Percentiles rank a stretch among this genome's conserved stretches.
phyloP scores from a whole-genome alignment of 2,329 filamentous ascomycete species.

The Aspergillus nomiae region DNA sequence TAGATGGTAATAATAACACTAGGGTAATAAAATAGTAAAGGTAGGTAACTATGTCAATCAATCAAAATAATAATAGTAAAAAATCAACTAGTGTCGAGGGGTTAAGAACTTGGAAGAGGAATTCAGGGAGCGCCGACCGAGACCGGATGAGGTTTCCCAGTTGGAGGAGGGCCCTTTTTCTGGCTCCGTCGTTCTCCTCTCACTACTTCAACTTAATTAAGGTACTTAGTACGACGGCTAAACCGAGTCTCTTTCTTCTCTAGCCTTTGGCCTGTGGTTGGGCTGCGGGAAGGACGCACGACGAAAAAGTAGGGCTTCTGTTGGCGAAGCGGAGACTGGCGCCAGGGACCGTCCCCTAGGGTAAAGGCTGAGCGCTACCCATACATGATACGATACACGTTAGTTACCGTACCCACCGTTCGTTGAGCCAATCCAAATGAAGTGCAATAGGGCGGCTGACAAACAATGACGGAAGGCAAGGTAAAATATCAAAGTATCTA shows the following conservation, averaged over 20 bases:
- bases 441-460: background rate
- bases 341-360: slow-evolving; percentile 21
- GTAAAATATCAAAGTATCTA: slow-evolving; percentile 10
- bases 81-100: slow-evolving; percentile 9
- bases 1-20: slow-evolving; percentile 12
- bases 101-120: slow-evolving; percentile 18
- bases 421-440: background rate
- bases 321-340: slow-evolving; percentile 23
- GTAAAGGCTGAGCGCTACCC: background rate
- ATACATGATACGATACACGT: slow-evolving; percentile 10
- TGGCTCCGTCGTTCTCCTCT: slow-evolving; percentile 1
- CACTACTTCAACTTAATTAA: slow-evolving; percentile 8
- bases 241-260: slow-evolving; percentile 5
- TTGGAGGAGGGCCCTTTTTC: slow-evolving; percentile 4
- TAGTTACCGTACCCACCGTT: background rate
- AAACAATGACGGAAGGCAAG: background rate
- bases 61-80: slow-evolving; percentile 19
- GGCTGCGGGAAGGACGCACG: slow-evolving; percentile 15
- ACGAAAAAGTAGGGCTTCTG: slow-evolving; percentile 19
- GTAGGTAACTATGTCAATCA: slow-evolving; percentile 11
- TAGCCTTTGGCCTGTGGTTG: slow-evolving; percentile 17
- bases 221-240: slow-evolving; percentile 6
- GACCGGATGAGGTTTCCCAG: slow-evolving; percentile 18
- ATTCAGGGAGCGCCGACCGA: slow-evolving; percentile 26
- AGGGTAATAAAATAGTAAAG: slow-evolving; percentile 9